These are phyloP conservation scores for Podaxis carcinomalis DNA, from an alignment of 768 basidiomycete species.

Conservation along the genomic window DNA sequence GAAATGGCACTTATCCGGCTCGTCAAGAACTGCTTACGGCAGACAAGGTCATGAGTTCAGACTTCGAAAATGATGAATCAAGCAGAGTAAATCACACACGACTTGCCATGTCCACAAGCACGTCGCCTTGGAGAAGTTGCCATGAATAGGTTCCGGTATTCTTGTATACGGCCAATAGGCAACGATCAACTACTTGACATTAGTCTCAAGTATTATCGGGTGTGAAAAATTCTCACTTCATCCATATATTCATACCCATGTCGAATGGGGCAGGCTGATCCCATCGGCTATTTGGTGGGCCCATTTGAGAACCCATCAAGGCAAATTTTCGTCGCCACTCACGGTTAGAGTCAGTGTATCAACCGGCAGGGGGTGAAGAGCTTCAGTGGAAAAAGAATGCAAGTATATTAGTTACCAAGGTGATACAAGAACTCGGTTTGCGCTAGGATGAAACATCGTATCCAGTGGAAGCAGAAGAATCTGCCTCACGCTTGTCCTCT, in stretches of 20 bases:
- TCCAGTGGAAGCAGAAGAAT: conserved; percentile 14
- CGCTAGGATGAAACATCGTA: conserved; percentile 23
- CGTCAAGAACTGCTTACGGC: not conserved
- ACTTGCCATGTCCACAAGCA: not conserved
- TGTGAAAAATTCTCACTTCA: not conserved
- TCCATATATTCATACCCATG: not conserved
- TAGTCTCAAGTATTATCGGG: not conserved
- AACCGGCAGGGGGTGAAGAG: not conserved
- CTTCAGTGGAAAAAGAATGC: not conserved
- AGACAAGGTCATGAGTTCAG: not conserved
- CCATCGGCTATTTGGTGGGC: not conserved
- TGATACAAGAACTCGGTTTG: not conserved
- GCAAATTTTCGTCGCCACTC: not conserved
- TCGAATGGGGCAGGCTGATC: not conserved
- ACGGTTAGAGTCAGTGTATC: not conserved
- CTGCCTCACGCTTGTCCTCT: conserved; percentile 19
- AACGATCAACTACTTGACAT: not conserved
- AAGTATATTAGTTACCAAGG: conserved; percentile 4
- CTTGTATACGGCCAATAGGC: not conserved
- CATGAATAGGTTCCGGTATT: not conserved
- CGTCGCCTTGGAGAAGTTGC: not conserved
- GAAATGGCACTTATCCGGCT: not conserved
- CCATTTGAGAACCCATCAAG: not conserved
- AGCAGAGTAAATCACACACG: not conserved
- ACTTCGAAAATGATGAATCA: not conserved